These are phyloP conservation scores for Berkeleyomyces basicola DNA, from an alignment of 2,329 filamentous ascomycete genomes.

Conservation along the genomic window DNA sequence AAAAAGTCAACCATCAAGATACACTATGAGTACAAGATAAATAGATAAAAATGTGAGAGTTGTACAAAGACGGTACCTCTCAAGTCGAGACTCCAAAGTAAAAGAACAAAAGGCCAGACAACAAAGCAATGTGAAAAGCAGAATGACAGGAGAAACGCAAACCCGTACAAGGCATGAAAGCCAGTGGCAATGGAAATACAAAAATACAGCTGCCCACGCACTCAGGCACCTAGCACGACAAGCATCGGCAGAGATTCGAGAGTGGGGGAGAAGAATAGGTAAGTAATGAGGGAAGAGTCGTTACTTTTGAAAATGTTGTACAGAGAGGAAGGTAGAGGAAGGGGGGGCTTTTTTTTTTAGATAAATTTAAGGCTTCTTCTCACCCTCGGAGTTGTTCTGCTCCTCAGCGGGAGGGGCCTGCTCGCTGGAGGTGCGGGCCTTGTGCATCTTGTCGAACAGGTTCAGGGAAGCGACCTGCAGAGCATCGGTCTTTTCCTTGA, in stretches of 20 bases:
- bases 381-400: slow-evolving; percentile 53
- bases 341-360: slow-evolving; percentile 3
- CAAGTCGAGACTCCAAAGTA: background rate
- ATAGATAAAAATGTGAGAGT: slow-evolving; percentile 7
- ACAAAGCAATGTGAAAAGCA: background rate
- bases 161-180: background rate
- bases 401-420: slow-evolving; percentile 39
- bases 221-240: background rate
- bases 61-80: background rate
- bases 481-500: slow-evolving; percentile 95
- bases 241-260: background rate
- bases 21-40: slow-evolving; percentile 12
- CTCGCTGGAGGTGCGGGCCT: slow-evolving; percentile 59
- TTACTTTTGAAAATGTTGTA: slow-evolving; percentile 5
- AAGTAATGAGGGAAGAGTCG: background rate
- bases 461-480: slow-evolving; percentile 90
- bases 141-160: background rate
- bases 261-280: background rate
- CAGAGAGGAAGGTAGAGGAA: slow-evolving; percentile 11
- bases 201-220: slow-evolving; percentile 1
- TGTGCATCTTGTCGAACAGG: slow-evolving; percentile 99
- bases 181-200: background rate
- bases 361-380: slow-evolving; percentile 45
- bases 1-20: slow-evolving; percentile 12
- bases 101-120: background rate